A percentile compares a stretch with the other conserved stretches of the same genome.
phyloP scores from a whole-genome alignment of 2,329 filamentous ascomycete species.

The Aspergillus sp. region DNA sequence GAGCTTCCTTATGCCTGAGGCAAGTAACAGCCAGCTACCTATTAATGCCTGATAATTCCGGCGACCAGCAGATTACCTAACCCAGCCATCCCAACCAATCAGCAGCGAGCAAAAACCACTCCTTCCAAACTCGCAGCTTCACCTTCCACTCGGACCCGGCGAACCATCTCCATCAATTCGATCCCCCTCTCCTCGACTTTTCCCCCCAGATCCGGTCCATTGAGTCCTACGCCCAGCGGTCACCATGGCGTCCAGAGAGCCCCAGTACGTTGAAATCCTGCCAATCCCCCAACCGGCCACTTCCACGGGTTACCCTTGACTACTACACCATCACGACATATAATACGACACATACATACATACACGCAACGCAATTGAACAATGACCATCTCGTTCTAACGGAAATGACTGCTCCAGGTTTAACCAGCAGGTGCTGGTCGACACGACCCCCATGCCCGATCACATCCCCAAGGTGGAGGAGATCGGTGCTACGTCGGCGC shows the following conservation, averaged over 20 bases:
- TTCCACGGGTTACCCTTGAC: background rate
- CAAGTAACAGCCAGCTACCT: background rate
- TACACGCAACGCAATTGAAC: background rate
- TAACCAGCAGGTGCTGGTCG: constrained; percentile 89
- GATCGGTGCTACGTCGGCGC: constrained; percentile 88
- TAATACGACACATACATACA: background rate
- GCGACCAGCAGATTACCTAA: constrained; percentile 21
- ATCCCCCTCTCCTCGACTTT: background rate
- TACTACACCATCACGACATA: background rate
- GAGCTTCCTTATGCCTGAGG: background rate
- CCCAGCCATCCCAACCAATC: constrained; percentile 32
- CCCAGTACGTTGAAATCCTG: constrained; percentile 18
- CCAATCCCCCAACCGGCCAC: background rate
- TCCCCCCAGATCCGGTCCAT: constrained; percentile 6
- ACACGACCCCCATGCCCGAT: constrained; percentile 92
- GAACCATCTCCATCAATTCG: constrained; percentile 15
- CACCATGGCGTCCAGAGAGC: constrained; percentile 26
- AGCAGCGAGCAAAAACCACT: constrained; percentile 34
- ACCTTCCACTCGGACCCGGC: constrained; percentile 32
- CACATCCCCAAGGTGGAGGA: constrained; percentile 91
- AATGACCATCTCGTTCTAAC: background rate
- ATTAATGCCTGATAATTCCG: background rate
- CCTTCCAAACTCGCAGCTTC: constrained; percentile 23
- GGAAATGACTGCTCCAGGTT: constrained; percentile 65
- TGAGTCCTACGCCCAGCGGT: constrained; percentile 5